Evolutionary conservation across 129 eudicot species (phyloP).

Genomic region (Lactuca sativa): DNA sequence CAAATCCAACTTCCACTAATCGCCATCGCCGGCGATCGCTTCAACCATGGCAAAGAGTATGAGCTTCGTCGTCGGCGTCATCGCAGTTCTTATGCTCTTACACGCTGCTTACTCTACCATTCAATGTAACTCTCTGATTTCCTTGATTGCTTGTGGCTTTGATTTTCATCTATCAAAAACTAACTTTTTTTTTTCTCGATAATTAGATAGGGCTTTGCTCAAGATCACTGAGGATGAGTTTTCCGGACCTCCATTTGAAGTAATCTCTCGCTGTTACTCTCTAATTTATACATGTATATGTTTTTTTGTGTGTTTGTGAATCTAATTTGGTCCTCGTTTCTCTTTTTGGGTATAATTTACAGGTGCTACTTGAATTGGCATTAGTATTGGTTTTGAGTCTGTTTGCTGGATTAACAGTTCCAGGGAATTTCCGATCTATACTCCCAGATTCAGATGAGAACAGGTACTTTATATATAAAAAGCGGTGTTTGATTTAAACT

Average conservation of each 20-base stretch:
- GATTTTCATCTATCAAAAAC: neutral
- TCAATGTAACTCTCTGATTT: slow-evolving; percentile 54
- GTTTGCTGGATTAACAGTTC: slow-evolving; percentile 90
- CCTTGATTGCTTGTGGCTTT: neutral
- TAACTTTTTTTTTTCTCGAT: slow-evolving; percentile 6
- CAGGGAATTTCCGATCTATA: slow-evolving; percentile 79
- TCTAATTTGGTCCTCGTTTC: neutral
- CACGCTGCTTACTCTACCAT: slow-evolving; percentile 94
- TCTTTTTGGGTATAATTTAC: slow-evolving; percentile 21
- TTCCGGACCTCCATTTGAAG: slow-evolving; percentile 74
- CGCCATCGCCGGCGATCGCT: slow-evolving; percentile 41
- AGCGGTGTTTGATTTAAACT: neutral
- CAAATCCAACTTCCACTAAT: slow-evolving; percentile 10
- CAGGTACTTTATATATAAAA: slow-evolving; percentile 41
- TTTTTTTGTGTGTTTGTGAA: slow-evolving; percentile 14
- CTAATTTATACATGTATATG: slow-evolving; percentile 17
- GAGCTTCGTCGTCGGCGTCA: slow-evolving; percentile 69
- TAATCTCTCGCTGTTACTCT: slow-evolving; percentile 22
- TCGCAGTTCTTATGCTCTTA: slow-evolving; percentile 69
- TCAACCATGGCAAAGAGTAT: slow-evolving; percentile 41
- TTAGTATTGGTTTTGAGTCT: slow-evolving; percentile 64
- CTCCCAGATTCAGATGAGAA: slow-evolving; percentile 87
- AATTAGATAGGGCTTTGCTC: slow-evolving; percentile 73
- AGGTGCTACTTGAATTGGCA: slow-evolving; percentile 77
- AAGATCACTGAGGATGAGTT: slow-evolving; percentile 93